Evolutionary conservation across 306 rosid species (phyloP).

Genomic region (Ammopiptanthus mongolicus): DNA sequence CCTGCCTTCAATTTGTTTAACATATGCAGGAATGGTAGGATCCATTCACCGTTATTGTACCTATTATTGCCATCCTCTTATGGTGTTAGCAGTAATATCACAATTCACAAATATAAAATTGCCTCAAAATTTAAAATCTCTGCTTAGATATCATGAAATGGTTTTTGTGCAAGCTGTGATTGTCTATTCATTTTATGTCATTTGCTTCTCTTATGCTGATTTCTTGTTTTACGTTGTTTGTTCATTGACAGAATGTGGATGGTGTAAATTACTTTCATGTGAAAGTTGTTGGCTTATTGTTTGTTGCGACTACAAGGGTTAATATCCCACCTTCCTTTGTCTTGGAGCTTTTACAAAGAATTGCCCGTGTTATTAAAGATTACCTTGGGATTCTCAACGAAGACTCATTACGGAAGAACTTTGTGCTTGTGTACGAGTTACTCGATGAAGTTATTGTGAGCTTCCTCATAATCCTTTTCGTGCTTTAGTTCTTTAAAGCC

Average conservation of each 20-base stretch:
- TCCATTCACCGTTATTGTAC: slow-evolving; percentile 3
- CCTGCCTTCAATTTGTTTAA: slow-evolving; percentile 3
- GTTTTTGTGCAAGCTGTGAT: slow-evolving; percentile 8
- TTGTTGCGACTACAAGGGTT: slow-evolving; percentile 81
- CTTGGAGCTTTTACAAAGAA: slow-evolving; percentile 82
- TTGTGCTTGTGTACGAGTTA: slow-evolving; percentile 83
- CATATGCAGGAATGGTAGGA: not conserved
- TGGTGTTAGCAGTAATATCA: slow-evolving; percentile 4
- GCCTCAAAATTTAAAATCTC: not conserved
- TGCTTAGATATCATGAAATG: not conserved
- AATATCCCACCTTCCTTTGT: slow-evolving; percentile 71
- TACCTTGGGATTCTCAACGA: slow-evolving; percentile 83
- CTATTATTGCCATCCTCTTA: not conserved
- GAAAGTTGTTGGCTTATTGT: slow-evolving; percentile 79
- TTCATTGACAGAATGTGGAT: slow-evolving; percentile 57
- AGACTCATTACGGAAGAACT: slow-evolving; percentile 73
- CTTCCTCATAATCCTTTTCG: slow-evolving; percentile 14
- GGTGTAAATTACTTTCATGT: slow-evolving; percentile 89
- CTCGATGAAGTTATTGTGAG: slow-evolving; percentile 92
- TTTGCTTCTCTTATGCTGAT: slow-evolving; percentile 21
- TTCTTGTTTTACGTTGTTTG: not conserved
- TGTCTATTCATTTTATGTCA: slow-evolving; percentile 3
- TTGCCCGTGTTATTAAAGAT: slow-evolving; percentile 84
- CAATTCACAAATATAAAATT: not conserved
- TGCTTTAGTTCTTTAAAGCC: slow-evolving; percentile 12